Percentiles rank a stretch among this genome's conserved stretches.
Conservation (phyloP, 306 rosid species). For the Trichosanthes cucumerina region DNA sequence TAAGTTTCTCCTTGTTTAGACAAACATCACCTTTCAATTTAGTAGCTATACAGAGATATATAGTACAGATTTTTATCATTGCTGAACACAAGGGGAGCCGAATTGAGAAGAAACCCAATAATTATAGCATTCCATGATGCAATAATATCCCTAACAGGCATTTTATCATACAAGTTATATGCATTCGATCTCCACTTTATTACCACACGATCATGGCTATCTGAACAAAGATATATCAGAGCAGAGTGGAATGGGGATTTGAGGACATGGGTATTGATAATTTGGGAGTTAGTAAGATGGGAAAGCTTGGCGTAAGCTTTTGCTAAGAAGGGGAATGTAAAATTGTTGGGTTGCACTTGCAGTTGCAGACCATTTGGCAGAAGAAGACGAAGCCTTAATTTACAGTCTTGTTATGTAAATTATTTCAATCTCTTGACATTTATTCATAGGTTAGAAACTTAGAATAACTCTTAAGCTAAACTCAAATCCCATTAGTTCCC, state of each 20-base stretch:
- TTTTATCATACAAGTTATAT: slow-evolving; percentile 30
- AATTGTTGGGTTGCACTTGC: slow-evolving; percentile 45
- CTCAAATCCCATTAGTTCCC: too few relatives aligned
- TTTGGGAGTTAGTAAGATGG: slow-evolving; percentile 26
- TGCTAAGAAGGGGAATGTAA: slow-evolving; percentile 30
- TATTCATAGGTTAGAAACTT: too few relatives aligned
- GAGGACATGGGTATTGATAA: slow-evolving; percentile 29
- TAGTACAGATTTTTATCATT: too few relatives aligned
- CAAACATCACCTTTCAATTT: not conserved
- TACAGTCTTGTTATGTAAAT: too few relatives aligned
- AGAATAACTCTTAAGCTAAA: too few relatives aligned
- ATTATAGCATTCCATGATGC: slow-evolving; percentile 61
- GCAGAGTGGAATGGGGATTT: slow-evolving; percentile 33
- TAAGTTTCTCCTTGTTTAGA: not conserved
- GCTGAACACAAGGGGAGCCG: too few relatives aligned
- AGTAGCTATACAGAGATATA: too few relatives aligned
- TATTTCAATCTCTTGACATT: too few relatives aligned
- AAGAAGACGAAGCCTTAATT: slow-evolving; percentile 32
- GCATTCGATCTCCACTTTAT: slow-evolving; percentile 35
- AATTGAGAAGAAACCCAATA: slow-evolving; percentile 36
- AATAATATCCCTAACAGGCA: slow-evolving; percentile 37
- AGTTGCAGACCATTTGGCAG: slow-evolving; percentile 22
- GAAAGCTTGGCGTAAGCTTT: slow-evolving; percentile 43
- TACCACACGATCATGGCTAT: slow-evolving; percentile 36
- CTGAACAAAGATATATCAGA: slow-evolving; percentile 38